phyloP scores from a whole-genome alignment of 495 filamentous ascomycete species.

The Pseudomonodictys pantanalensis region DNA sequence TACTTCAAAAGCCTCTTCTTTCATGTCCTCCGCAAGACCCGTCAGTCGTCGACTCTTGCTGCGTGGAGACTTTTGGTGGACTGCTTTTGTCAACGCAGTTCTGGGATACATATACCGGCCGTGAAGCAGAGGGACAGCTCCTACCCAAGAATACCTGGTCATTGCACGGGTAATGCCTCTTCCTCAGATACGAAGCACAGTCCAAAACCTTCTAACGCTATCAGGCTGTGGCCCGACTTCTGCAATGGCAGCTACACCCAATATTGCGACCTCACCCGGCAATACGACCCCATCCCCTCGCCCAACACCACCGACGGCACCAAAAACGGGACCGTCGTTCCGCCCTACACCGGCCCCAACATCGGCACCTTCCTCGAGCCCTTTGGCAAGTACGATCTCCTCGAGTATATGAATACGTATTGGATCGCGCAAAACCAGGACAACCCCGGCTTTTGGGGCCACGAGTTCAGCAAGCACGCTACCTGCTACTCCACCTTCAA shows the following conservation, averaged over 20 bases:
- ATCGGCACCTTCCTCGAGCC: constrained; percentile 48
- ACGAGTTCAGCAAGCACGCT: constrained; percentile 57
- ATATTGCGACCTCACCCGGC: constrained; percentile 52
- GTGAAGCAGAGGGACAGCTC: constrained; percentile 48
- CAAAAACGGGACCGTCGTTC: constrained; percentile 44
- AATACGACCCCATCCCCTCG: constrained; percentile 51
- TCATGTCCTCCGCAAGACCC: constrained; percentile 49
- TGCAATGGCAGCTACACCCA: constrained; percentile 52
- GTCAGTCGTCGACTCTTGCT: constrained; percentile 49
- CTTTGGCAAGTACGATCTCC: constrained; percentile 48
- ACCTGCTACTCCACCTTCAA: constrained; percentile 56
- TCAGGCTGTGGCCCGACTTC: constrained; percentile 55
- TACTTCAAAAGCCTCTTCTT: constrained; percentile 39
- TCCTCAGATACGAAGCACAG: too few species aligned
- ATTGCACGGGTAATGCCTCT: too few species aligned
- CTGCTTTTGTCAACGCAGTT: constrained; percentile 52
- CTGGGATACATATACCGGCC: constrained; percentile 53
- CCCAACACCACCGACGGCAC: constrained; percentile 53
- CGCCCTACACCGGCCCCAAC: constrained; percentile 45
- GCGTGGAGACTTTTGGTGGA: constrained; percentile 52
- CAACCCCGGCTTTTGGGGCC: constrained; percentile 51
- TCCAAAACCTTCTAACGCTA: too few species aligned
- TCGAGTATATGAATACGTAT: constrained; percentile 51
- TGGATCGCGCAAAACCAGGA: constrained; percentile 48
- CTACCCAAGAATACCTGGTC: constrained; percentile 48